Conservation (phyloP, 495 filamentous ascomycete species). For the Zalerion maritima region DNA sequence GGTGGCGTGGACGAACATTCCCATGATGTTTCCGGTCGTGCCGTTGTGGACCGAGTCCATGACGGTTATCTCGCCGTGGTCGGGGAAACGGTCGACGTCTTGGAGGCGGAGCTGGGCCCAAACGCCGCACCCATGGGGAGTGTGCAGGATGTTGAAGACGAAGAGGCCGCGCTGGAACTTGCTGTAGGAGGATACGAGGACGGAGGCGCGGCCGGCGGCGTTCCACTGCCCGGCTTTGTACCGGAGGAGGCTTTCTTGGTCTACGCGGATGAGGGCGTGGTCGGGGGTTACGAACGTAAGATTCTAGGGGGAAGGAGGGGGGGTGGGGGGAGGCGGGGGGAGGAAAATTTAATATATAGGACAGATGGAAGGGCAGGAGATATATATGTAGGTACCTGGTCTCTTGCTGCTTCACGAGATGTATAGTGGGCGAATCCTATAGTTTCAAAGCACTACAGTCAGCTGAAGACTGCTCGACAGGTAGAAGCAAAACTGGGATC, state of each 20-base stretch:
- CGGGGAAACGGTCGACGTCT: constrained; percentile 7
- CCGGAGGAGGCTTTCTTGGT: constrained; percentile 25
- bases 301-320: too few relatives aligned
- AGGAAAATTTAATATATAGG: constrained; percentile 30
- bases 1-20: constrained; percentile 49
- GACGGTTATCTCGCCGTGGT: constrained; percentile 58
- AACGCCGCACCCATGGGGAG: constrained; percentile 40
- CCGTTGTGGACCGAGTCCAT: constrained; percentile 54
- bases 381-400: constrained; percentile 10
- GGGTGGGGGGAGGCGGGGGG: constrained; percentile 23
- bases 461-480: background rate
- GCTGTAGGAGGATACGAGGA: constrained; percentile 38
- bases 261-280: constrained; percentile 28
- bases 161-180: constrained; percentile 42
- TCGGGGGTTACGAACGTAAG: constrained; percentile 37
- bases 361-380: constrained; percentile 9
- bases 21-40: constrained; percentile 40
- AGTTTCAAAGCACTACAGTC: constrained; percentile 7
- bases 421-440: constrained; percentile 31
- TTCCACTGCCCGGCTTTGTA: constrained; percentile 14
- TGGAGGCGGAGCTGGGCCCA: constrained; percentile 48
- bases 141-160: constrained; percentile 44
- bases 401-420: constrained; percentile 10
- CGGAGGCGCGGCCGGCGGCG: constrained; percentile 36
- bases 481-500: constrained; percentile 9